phyloP scores from a whole-genome alignment of 805 yeast genomes.

The Torulaspora maleeae region DNA sequence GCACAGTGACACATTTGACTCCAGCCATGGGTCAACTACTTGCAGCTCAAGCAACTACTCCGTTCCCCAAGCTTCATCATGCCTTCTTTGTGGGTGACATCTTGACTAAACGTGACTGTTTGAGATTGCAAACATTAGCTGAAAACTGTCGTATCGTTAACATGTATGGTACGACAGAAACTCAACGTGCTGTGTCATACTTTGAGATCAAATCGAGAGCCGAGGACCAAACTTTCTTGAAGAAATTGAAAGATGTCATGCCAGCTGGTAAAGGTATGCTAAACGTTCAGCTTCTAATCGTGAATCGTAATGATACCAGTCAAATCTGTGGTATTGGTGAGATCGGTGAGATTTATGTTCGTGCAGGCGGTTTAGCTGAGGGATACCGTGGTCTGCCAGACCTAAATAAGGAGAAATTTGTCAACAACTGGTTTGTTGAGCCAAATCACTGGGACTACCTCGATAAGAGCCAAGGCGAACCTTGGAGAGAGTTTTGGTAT shows the following conservation, averaged over 20 bases:
- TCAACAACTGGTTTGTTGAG: conserved; percentile 85
- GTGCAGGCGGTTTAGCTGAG: conserved; percentile 97
- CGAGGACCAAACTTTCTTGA: conserved; percentile 66
- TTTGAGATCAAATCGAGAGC: conserved; percentile 77
- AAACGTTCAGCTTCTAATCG: conserved; percentile 90
- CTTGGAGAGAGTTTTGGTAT: conserved; percentile 76
- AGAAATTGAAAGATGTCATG: conserved; percentile 86
- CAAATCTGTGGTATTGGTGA: conserved; percentile 98
- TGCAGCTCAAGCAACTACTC: conserved; percentile 90
- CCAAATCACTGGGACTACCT: conserved; percentile 55
- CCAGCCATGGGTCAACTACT: conserved; percentile 99
- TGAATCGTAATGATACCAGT: conserved; percentile 80
- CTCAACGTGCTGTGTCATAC: conserved; percentile 96
- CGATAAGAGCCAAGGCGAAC: conserved; percentile 47
- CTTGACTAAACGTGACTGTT: conserved; percentile 93
- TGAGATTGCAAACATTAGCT: conserved; percentile 87
- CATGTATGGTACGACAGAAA: conserved; percentile 99
- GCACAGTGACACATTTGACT: conserved; percentile 94
- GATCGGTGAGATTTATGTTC: conserved; percentile 95
- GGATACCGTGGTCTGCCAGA: conserved; percentile 93
- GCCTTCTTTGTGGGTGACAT: conserved; percentile 99
- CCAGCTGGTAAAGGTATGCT: conserved; percentile 99
- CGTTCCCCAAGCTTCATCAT: conserved; percentile 81
- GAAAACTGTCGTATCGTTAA: conserved; percentile 85
- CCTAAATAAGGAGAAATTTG: conserved; percentile 78